Evolutionary conservation across 2,329 filamentous ascomycete genomes (phyloP).

Genomic region (Ascochyta clinopodiicola): DNA sequence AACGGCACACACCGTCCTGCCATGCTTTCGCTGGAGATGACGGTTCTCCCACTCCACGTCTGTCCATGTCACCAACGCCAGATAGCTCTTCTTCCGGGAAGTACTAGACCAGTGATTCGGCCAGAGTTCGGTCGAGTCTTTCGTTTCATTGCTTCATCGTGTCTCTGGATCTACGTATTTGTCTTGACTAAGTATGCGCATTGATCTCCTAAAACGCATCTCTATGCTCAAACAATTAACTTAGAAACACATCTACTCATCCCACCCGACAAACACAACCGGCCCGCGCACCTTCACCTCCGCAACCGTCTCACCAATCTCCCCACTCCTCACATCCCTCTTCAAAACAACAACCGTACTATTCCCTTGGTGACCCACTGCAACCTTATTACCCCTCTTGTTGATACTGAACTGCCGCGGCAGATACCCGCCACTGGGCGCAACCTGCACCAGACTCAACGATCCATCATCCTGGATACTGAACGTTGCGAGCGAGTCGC

Average conservation of each 20-base stretch:
- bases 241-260: constrained; percentile 6
- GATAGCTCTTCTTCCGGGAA: too few species aligned
- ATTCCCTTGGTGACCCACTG: constrained; percentile 68
- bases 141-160: too few species aligned
- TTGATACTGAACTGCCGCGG: constrained; percentile 74
- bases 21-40: too few species aligned
- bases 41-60: too few species aligned
- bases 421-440: constrained; percentile 66
- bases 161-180: too few species aligned
- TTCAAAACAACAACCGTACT: constrained; percentile 66
- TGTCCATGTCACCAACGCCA: too few species aligned
- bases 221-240: neutral
- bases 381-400: constrained; percentile 66
- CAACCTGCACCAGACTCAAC: constrained; percentile 62
- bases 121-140: too few species aligned
- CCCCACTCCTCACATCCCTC: constrained; percentile 65
- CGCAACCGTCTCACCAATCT: constrained; percentile 48
- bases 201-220: neutral
- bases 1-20: too few species aligned
- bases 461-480: constrained; percentile 52
- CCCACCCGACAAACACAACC: constrained; percentile 23
- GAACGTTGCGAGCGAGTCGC: constrained; percentile 66
- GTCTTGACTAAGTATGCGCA: too few species aligned
- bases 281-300: constrained; percentile 6
- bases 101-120: too few species aligned